Percentiles rank a stretch among this genome's conserved stretches.
Evolutionary conservation across 306 rosid species (phyloP).

Genomic region (Rubus idaeus): DNA sequence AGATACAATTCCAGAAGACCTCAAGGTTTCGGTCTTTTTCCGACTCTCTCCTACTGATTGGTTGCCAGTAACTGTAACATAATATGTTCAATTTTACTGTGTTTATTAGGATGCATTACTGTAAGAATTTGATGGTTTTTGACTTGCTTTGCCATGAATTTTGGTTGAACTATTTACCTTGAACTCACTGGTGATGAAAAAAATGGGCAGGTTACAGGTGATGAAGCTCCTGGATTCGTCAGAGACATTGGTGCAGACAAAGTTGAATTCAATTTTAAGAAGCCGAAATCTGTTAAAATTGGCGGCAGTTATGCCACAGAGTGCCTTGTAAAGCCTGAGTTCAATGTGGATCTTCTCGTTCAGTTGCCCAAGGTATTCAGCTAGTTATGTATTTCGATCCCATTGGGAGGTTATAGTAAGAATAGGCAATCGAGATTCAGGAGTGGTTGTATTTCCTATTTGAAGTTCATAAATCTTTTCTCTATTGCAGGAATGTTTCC

Average conservation of each 20-base stretch:
- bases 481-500: slow-evolving; percentile 74
- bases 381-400: not conserved
- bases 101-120: not conserved
- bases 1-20: slow-evolving; percentile 53
- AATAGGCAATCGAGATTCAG: not conserved
- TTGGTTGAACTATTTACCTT: not conserved
- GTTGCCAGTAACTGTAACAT: not conserved
- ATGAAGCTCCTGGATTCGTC: slow-evolving; percentile 63
- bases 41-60: not conserved
- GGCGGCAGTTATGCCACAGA: slow-evolving; percentile 71
- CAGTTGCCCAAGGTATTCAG: slow-evolving; percentile 75
- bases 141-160: not conserved
- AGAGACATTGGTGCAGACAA: slow-evolving; percentile 83
- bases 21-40: slow-evolving; percentile 39
- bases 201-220: slow-evolving; percentile 51
- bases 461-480: not conserved
- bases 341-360: slow-evolving; percentile 64
- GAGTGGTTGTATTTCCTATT: not conserved
- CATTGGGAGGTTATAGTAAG: not conserved
- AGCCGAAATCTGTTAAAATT: slow-evolving; percentile 47
- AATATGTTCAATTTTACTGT: not conserved
- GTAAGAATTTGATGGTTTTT: not conserved
- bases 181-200: slow-evolving; percentile 2
- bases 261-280: slow-evolving; percentile 76
- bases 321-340: slow-evolving; percentile 61